Conservation (phyloP, 2,329 filamentous ascomycete species). For the Penicillium sp. region DNA sequence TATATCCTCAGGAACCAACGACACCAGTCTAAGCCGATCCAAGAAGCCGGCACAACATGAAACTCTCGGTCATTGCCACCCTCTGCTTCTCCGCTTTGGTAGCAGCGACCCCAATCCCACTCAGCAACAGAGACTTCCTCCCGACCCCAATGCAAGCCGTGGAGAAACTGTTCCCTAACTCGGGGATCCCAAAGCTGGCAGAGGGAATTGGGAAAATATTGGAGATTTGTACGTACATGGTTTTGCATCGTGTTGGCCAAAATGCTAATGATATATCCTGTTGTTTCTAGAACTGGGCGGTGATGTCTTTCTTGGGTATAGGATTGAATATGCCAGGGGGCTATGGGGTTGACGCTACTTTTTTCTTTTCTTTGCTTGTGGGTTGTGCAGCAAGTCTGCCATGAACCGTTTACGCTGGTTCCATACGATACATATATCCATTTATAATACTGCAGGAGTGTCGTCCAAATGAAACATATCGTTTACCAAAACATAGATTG, state of each 20-base stretch:
- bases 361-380: not conserved
- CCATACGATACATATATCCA: not conserved
- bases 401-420: not conserved
- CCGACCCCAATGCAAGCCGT: slow-evolving; percentile 11
- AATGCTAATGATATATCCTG: not conserved
- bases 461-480: no score
- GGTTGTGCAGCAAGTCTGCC: not conserved
- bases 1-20: not conserved
- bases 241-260: not conserved
- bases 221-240: slow-evolving; percentile 6
- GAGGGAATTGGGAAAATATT: slow-evolving; percentile 9
- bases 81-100: slow-evolving; percentile 6
- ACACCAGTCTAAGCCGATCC: not conserved
- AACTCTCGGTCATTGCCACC: slow-evolving; percentile 12
- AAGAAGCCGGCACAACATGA: slow-evolving; percentile 6
- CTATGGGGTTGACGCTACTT: not conserved
- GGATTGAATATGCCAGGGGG: not conserved
- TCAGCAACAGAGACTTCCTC: not conserved
- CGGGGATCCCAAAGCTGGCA: slow-evolving; percentile 10
- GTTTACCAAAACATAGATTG: not conserved
- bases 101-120: slow-evolving; percentile 8
- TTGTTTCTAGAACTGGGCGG: not conserved
- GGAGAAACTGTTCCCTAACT: slow-evolving; percentile 14
- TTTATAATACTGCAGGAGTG: not conserved
- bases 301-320: not conserved